Evolutionary conservation across 768 basidiomycete genomes (phyloP).

Genomic region (Trametes meyenii): DNA sequence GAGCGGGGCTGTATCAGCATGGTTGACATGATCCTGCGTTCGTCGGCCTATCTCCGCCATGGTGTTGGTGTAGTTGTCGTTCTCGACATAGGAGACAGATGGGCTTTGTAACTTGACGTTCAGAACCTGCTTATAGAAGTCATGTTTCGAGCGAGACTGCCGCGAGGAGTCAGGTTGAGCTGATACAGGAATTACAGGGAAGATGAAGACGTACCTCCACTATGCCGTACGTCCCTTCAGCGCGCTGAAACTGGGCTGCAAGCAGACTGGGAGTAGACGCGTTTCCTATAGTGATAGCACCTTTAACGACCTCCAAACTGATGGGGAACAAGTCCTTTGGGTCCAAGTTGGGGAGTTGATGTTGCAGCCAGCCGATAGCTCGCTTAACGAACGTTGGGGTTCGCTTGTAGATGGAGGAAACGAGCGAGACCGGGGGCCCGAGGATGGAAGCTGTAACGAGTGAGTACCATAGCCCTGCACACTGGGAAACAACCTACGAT

Average conservation of each 20-base stretch:
- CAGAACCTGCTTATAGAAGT: constrained; percentile 81
- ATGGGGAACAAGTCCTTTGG: constrained; percentile 86
- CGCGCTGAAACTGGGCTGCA: constrained; percentile 78
- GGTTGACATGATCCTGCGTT: constrained; percentile 58
- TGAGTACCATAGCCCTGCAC: not conserved
- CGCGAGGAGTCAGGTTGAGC: not conserved
- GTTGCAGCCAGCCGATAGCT: constrained; percentile 52
- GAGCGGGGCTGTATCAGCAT: constrained; percentile 36
- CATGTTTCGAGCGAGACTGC: constrained; percentile 79
- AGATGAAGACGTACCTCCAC: constrained; percentile 54
- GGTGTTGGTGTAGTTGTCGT: constrained; percentile 70
- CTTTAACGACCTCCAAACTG: constrained; percentile 76
- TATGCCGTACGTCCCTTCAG: constrained; percentile 79
- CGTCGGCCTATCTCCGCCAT: constrained; percentile 69
- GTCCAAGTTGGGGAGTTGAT: constrained; percentile 71
- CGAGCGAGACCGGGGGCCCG: constrained; percentile 29
- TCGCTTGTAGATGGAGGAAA: constrained; percentile 31
- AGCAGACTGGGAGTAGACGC: constrained; percentile 81
- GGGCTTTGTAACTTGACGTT: constrained; percentile 70
- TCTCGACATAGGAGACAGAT: constrained; percentile 68
- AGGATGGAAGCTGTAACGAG: constrained; percentile 22
- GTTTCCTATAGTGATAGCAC: constrained; percentile 86
- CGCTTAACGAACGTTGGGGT: constrained; percentile 41
- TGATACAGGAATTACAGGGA: not conserved
- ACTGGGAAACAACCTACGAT: constrained; percentile 25